These are phyloP conservation scores for Talaromyces albobiverticillius DNA, from an alignment of 2,329 filamentous ascomycete species.

Conservation along the genomic window DNA sequence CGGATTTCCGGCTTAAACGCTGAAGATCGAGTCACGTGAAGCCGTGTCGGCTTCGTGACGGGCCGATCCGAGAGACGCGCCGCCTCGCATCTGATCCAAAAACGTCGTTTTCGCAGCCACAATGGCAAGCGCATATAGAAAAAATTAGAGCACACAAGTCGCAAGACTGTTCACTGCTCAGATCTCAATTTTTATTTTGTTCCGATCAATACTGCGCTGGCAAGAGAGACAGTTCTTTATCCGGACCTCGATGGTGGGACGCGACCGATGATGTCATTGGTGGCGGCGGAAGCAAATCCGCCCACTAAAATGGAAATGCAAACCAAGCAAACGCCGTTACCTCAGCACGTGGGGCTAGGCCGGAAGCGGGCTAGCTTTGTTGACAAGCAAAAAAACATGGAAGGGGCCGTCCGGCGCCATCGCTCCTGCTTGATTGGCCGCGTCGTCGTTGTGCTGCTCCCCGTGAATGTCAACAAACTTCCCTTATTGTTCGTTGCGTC, in stretches of 20 bases:
- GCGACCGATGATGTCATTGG: conserved; percentile 28
- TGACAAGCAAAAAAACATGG: conserved; percentile 15
- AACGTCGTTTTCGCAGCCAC: background rate
- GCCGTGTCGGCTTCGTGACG: conserved; percentile 24
- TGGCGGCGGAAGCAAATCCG: background rate
- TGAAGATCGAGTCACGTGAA: conserved; percentile 26
- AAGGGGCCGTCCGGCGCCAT: background rate
- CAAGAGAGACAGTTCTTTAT: background rate
- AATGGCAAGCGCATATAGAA: conserved; percentile 5
- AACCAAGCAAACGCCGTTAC: conserved; percentile 14
- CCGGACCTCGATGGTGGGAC: conserved; percentile 19
- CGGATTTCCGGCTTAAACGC: conserved; percentile 1
- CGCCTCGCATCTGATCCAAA: background rate
- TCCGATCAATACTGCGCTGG: background rate
- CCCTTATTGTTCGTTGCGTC: conserved; percentile 2
- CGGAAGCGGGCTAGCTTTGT: conserved; percentile 19
- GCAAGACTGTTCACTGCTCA: background rate
- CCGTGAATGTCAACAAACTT: conserved; percentile 12
- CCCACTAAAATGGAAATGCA: conserved; percentile 6
- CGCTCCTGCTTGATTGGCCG: background rate
- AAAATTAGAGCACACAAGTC: background rate
- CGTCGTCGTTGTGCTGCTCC: background rate
- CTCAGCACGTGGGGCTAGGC: conserved; percentile 5
- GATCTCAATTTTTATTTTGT: background rate
- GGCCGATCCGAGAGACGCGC: conserved; percentile 15